Percentiles rank a stretch among this genome's conserved stretches.
Conservation (phyloP, 768 basidiomycete species). For the Termitomyces sp. region DNA sequence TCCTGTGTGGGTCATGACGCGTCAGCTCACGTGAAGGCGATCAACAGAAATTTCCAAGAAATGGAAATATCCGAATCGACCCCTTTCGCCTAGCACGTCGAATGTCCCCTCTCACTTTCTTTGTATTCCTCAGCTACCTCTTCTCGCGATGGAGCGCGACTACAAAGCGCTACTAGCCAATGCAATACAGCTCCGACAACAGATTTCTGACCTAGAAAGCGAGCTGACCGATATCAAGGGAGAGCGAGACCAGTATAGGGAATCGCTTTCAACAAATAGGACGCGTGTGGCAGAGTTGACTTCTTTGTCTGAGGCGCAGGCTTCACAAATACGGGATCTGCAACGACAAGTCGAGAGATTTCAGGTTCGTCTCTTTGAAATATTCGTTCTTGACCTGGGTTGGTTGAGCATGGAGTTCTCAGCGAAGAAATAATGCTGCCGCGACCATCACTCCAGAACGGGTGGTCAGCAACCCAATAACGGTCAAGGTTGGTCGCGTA, state of each 20-base stretch:
- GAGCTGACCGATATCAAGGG: constrained; percentile 1
- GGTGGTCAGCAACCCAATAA: not conserved
- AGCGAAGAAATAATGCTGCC: not conserved
- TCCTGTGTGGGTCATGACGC: too few relatives aligned
- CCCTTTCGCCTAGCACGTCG: not conserved
- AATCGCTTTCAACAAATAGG: not conserved
- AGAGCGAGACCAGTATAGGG: not conserved
- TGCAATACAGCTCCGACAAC: not conserved
- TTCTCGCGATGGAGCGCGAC: not conserved
- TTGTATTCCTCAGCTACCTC: not conserved
- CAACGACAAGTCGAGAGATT: not conserved
- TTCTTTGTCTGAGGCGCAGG: not conserved
- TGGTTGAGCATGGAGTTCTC: not conserved
- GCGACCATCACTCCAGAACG: not conserved
- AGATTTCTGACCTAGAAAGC: not conserved
- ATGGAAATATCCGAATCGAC: not conserved
- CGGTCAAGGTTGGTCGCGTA: not conserved
- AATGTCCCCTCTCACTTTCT: not conserved
- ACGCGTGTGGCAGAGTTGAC: not conserved
- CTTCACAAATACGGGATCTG: constrained; percentile 1
- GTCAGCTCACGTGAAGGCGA: too few relatives aligned
- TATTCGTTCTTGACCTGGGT: not conserved
- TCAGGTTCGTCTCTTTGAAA: not conserved
- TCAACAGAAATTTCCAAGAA: too few relatives aligned
- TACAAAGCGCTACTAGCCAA: not conserved